Percentiles rank a stretch among this genome's conserved stretches.
These are phyloP conservation scores for Niebla homalea DNA, from an alignment of 495 filamentous ascomycete genomes.

Conservation along the genomic window DNA sequence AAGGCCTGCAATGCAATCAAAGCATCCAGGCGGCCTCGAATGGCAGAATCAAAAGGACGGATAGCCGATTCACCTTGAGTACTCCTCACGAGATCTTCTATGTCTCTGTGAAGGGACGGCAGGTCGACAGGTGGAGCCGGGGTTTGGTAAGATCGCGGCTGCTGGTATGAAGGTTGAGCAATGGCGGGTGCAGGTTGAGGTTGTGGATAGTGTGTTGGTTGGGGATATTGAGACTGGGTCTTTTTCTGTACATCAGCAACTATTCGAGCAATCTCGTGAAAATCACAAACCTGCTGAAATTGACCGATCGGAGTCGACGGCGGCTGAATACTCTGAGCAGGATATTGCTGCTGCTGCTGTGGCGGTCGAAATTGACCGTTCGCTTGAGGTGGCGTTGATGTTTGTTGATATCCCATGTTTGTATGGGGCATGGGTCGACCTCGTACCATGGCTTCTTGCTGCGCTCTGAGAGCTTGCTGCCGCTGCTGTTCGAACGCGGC, in stretches of 20 bases:
- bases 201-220: constrained; percentile 26
- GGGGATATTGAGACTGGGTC: constrained; percentile 11
- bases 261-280: constrained; percentile 10
- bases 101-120: constrained; percentile 66
- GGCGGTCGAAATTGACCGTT: constrained; percentile 27
- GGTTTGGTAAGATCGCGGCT: constrained; percentile 4
- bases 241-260: constrained; percentile 7
- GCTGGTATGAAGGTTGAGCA: constrained; percentile 18
- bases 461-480: constrained; percentile 41
- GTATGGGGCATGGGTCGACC: constrained; percentile 38
- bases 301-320: constrained; percentile 26
- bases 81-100: constrained; percentile 57
- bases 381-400: constrained; percentile 53
- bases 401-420: constrained; percentile 43
- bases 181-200: constrained; percentile 23
- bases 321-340: neutral
- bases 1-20: constrained; percentile 75
- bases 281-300: constrained; percentile 19
- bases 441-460: constrained; percentile 49
- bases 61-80: constrained; percentile 58
- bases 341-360: constrained; percentile 11
- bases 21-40: constrained; percentile 68
- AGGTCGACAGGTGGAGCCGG: constrained; percentile 32
- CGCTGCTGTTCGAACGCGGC: constrained; percentile 59
- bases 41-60: constrained; percentile 56